Evolutionary conservation across 768 basidiomycete genomes (phyloP), one percentile per base, ranked within the genome.

Genomic region (Leccinum subgranulosum): DNA sequence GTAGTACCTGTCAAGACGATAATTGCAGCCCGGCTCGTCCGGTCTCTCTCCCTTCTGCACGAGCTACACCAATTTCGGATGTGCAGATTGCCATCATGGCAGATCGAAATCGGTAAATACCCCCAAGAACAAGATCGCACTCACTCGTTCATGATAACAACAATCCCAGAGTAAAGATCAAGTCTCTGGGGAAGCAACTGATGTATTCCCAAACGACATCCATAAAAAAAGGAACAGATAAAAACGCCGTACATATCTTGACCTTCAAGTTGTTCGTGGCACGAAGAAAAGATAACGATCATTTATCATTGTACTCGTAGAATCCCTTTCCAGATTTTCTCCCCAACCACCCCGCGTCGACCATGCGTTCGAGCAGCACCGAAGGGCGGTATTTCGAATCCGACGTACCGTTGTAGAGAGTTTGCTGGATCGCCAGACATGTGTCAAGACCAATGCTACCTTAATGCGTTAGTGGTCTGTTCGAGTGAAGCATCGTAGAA

Each of bases 331-430:
- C 94, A 57, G 83, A 92, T 79, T 96, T 96, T 79, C 81, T 87
- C 11, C 96, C 96, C 52, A 90, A 80, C 91, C 92, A 98, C 51
- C 89, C 87, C 19, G 96, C 96, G 68, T 96, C 92, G 5, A 98
- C 96, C 96, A 98, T 98, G 34, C 93, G 82, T 66, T 94, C 90
- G 9, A 98, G 81, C 17, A 98, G 79, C 25, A 94, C 80, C 59
- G 88, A 87, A 0, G 96, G 95, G 6, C 96, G 86, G 73, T 98
- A 98, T 73, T 98, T 98, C 9, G 90, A 90, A 73, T 98, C 96
- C 0, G 90, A 84, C 9, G 93, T 96, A 56, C 94, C 93, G 51
- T 81, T 82, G 62, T 94, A 91, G 6, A 97, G 80, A 0, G 92
- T 94, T 69, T 90, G 84, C 65, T 96, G 94, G 66, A 97, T 97